Base-by-base conservation (phyloP, 2,329 filamentous ascomycete genomes). In the Ophiostoma ulmi region DNA sequence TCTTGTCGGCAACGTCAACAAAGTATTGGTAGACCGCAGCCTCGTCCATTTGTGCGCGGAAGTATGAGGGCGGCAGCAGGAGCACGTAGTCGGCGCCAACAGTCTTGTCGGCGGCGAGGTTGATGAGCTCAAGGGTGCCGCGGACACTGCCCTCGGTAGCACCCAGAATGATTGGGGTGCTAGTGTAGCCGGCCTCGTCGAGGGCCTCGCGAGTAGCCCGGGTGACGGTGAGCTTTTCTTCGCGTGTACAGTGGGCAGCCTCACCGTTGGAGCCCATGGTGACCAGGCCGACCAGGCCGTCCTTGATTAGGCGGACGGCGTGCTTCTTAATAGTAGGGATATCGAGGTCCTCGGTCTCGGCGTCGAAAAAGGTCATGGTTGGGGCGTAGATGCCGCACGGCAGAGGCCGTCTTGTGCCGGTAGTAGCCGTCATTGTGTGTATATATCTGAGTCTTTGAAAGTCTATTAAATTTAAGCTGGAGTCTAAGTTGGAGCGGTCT, bases 201-300 rank as follows among this genome's bases (percentile, higher is more conserved):
- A 97, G 86, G 22, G 93, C 92, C 78, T 93, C 90, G 70, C 93
- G 88, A 10, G 92, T 94, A 69, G 92, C 91, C 77, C 84, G 84
- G 22, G 91, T 94, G 74, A 95, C 89, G 41, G 87, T 86, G 67
- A 87, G 79, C 79, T 93, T 93, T 81, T 97, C 93, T 73, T 90
- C 87, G 64, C 88, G 87, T 70, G 90, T 91, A 76, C 94, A 89
- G 82, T 97, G 92, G 70, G 93, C 90, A 35, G 93, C 92, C 82
- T 97, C 93, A 72, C 93, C 93, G 80, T 96, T 97, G 75, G 92
- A 96, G 73, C 93, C 93, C 90, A 95, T 93, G 75, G 90, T 90
- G 63, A 95, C 91, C 36, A 97, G 85, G 48, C 93, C 93, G 67
- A 89, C 91, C 13, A 97, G 87, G 10, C 93, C 93, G 71, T 88